phyloP scores from a whole-genome alignment of 1,284 basidiomycete species.

The Mycena sp. region DNA sequence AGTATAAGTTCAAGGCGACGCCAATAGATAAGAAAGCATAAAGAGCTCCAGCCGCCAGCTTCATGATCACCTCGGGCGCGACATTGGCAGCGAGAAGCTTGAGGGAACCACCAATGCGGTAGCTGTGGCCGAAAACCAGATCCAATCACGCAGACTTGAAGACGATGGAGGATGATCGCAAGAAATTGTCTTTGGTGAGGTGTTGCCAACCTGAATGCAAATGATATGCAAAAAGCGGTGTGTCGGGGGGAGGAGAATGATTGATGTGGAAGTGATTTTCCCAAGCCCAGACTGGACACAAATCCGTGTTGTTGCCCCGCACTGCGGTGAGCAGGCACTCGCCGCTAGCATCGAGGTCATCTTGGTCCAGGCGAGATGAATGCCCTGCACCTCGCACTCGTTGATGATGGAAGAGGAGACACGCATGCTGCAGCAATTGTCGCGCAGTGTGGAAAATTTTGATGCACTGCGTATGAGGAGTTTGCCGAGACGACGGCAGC shows the following conservation, averaged over 20 bases:
- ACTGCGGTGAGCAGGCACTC: slow-evolving; percentile 14
- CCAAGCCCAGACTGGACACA: slow-evolving; percentile 26
- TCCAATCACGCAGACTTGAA: background rate
- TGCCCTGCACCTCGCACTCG: background rate
- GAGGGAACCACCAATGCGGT: slow-evolving; percentile 24
- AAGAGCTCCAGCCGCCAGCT: slow-evolving; percentile 22
- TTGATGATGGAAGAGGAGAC: background rate
- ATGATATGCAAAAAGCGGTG: slow-evolving; percentile 17
- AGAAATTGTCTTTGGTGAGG: background rate
- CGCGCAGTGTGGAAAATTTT: slow-evolving; percentile 1
- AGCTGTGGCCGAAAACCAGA: slow-evolving; percentile 24
- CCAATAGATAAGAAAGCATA: slow-evolving; percentile 28
- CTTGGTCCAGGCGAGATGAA: slow-evolving; percentile 27
- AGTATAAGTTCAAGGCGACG: slow-evolving; percentile 15
- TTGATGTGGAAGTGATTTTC: slow-evolving; percentile 22
- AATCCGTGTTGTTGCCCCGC: background rate
- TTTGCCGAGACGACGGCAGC: slow-evolving; percentile 9
- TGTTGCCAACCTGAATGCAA: background rate
- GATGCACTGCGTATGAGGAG: background rate
- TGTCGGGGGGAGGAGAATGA: background rate
- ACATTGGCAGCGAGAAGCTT: slow-evolving; percentile 6
- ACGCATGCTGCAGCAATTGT: background rate
- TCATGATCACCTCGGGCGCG: slow-evolving; percentile 13
- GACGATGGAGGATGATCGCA: background rate
- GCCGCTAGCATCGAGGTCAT: slow-evolving; percentile 13